Conservation (phyloP, 2,329 filamentous ascomycete species). For the Pseudocercospora macadamiae region DNA sequence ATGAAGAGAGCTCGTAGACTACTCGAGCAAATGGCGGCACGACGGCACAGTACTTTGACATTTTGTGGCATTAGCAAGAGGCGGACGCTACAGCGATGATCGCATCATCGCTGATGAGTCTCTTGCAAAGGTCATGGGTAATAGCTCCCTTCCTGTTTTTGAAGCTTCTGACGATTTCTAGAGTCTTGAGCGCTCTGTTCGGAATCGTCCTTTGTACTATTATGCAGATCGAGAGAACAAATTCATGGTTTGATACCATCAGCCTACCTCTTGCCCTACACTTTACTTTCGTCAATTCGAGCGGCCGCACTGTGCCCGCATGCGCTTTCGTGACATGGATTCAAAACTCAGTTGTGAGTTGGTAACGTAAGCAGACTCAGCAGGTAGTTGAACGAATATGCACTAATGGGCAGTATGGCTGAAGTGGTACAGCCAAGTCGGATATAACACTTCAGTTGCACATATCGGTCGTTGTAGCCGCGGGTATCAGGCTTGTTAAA, state of each 20-base stretch:
- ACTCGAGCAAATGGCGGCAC: not conserved
- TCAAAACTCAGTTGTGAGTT: too few relatives aligned
- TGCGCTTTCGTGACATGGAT: too few relatives aligned
- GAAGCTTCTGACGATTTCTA: not conserved
- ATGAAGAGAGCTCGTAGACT: not conserved
- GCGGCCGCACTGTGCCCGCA: too few relatives aligned
- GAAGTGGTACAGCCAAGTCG: too few relatives aligned
- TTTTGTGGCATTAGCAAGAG: conserved; percentile 1
- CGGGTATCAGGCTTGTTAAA: too few relatives aligned
- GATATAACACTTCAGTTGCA: too few relatives aligned
- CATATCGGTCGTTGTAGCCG: too few relatives aligned
- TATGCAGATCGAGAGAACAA: not conserved
- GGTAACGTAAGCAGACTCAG: too few relatives aligned
- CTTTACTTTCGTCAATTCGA: too few relatives aligned
- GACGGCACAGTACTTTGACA: conserved; percentile 3
- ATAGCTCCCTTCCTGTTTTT: not conserved
- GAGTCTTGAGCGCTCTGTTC: not conserved
- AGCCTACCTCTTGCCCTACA: too few relatives aligned
- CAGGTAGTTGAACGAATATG: too few relatives aligned
- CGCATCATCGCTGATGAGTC: not conserved
- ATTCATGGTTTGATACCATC: not conserved
- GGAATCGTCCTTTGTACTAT: not conserved
- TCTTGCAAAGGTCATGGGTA: not conserved
- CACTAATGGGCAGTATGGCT: too few relatives aligned
- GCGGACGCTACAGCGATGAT: not conserved